phyloP scores from a whole-genome alignment of 2,329 filamentous ascomycete genomes.

The Venturia asperata region DNA sequence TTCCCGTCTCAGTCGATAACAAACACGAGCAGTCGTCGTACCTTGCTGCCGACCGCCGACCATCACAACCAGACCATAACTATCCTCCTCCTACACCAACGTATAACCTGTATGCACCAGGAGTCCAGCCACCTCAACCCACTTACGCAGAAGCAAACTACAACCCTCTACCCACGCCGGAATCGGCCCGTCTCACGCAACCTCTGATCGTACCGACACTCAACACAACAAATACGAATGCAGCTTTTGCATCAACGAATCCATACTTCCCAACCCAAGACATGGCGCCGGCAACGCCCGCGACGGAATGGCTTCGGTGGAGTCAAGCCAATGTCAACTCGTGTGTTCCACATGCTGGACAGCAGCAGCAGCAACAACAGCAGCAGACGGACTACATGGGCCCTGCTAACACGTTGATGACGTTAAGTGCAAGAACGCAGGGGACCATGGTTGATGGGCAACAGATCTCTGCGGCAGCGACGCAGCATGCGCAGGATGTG shows the following conservation, averaged over 20 bases:
- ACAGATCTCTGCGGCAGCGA: not conserved
- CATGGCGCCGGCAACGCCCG: slow-evolving; percentile 1
- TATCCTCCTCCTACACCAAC: not conserved
- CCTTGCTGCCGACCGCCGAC: not conserved
- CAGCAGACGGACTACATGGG: slow-evolving; percentile 9
- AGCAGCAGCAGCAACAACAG: slow-evolving; percentile 7
- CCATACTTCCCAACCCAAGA: slow-evolving; percentile 6
- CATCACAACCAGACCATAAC: not conserved
- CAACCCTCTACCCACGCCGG: not conserved
- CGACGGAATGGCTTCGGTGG: slow-evolving; percentile 18
- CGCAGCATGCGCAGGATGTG: slow-evolving; percentile 2
- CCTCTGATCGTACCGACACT: not conserved
- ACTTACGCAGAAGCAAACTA: not conserved
- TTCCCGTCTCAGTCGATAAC: not conserved
- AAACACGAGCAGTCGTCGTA: not conserved
- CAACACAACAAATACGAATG: not conserved
- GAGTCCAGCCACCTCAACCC: slow-evolving; percentile 7
- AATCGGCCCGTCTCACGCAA: not conserved
- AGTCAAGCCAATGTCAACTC: slow-evolving; percentile 12
- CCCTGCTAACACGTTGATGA: slow-evolving; percentile 6
- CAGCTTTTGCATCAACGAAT: slow-evolving; percentile 8
- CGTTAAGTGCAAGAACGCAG: not conserved
- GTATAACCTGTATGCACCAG: not conserved
- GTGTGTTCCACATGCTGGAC: not conserved
- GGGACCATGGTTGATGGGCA: not conserved